Evolutionary conservation across 2,329 filamentous ascomycete genomes (phyloP), one percentile per base, ranked within the genome.

Genomic region (Xylariales sp.): DNA sequence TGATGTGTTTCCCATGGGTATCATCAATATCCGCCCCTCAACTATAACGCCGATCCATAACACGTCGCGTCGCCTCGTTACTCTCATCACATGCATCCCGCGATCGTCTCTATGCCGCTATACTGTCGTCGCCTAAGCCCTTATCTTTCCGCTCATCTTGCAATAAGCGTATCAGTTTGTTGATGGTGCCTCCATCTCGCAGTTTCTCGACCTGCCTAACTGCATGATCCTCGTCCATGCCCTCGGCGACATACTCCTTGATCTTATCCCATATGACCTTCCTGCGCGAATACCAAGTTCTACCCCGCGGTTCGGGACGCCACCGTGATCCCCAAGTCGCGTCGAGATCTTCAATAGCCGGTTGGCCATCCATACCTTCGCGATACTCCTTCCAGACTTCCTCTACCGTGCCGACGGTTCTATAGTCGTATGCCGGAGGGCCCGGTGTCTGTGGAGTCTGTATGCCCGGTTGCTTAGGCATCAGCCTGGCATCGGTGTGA

Each of bases 251-350:
- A 42, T 55, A 58, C 33, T 63, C 61, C 43, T 60, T 62, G 29
- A 65, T 60, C 46, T 63, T 64, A 40, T 64, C 61, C 57, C 59
- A 60, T 31, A 65, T 61, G n/a, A 63, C 58, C 49, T 65, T 65
- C 37, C 61, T 56, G 33, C 61, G 53, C 25, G 58, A 61, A 42
- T 63, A 65, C 59, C 61, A 65, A n/a, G 59, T 61, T 18, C 61
- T 50, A 10, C 62, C 58, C 21, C 59, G 57, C 15, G 60, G 55
- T 33, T 64, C 61, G 3, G 58, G 60, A n/a, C 62, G 58, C 62
- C 62, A 65, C 19, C 60, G 51, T 12, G 61, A 60, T 2, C 59
- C 59, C 59, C 59, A 65, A 10, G 50, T 46, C 5, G 55, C 54
- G 29, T 65, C 62, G 14, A 65, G 43, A 12, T 55, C 52, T 47